Conservation (phyloP, 2,329 filamentous ascomycete genomes). For the Phaeosphaeria sp. region DNA sequence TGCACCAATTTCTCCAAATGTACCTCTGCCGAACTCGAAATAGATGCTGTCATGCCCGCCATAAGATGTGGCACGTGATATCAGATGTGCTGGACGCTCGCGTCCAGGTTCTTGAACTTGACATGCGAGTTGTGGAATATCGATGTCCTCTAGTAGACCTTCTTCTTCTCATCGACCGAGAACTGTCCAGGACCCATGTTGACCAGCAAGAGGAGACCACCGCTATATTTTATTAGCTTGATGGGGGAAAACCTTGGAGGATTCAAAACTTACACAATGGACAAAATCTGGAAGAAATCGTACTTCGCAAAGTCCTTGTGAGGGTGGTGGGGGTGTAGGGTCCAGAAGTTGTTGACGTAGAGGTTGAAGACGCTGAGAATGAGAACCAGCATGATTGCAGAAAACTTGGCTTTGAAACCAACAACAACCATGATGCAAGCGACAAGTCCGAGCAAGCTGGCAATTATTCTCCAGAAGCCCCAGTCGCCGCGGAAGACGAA, state of each 20-base stretch:
- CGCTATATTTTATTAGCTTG: constrained; percentile 55
- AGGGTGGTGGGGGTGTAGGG: constrained; percentile 96
- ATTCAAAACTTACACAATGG: constrained; percentile 76
- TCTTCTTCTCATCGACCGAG: constrained; percentile 99
- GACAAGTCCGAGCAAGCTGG: constrained; percentile 83
- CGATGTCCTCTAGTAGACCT: constrained; percentile 77
- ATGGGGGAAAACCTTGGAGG: not conserved
- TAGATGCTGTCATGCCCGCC: constrained; percentile 11
- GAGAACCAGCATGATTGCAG: constrained; percentile 91
- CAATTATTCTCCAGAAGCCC: constrained; percentile 85
- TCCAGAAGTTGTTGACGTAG: constrained; percentile 99
- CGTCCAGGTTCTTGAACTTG: constrained; percentile 22
- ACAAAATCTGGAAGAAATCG: constrained; percentile 99
- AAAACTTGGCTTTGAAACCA: constrained; percentile 99
- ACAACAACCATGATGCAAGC: constrained; percentile 99
- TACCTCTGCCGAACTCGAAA: constrained; percentile 7
- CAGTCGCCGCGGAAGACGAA: constrained; percentile 96
- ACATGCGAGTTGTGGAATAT: constrained; percentile 24
- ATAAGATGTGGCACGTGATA: constrained; percentile 23
- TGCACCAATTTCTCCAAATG: constrained; percentile 3
- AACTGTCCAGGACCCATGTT: constrained; percentile 98
- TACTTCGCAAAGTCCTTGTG: constrained; percentile 99
- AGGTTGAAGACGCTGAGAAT: constrained; percentile 97
- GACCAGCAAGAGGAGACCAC: constrained; percentile 92
- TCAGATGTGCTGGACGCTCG: constrained; percentile 29